Base-by-base conservation (phyloP, 495 filamentous ascomycete species). In the Penicillium macrosclerotiorum region DNA sequence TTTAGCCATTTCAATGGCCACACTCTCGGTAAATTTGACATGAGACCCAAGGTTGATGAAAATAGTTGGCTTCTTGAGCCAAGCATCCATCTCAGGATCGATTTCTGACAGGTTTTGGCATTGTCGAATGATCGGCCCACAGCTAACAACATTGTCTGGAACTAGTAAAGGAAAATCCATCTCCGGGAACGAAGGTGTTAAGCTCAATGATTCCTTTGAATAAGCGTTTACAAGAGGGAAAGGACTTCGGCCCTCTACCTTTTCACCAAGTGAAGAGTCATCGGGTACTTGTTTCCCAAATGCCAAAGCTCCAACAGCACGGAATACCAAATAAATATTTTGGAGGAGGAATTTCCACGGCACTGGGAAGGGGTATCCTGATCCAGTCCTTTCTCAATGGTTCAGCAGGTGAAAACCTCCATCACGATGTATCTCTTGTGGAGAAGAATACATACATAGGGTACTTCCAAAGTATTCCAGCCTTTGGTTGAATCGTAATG, bases 11-110 rank as follows among this genome's bases (percentile, higher is more conserved):
- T 70, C 51, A 35, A 57, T 17, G 0, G 69, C 67, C 26, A 74
- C 68, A 0, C 55, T 42, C 0, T 72, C 68, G 1, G 65, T 55
- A 3, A 48, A 60, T 39, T 68, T 68, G 8, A 68, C 52, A 40
- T 63, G 59, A 0, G 70, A 75, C 0, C 77, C 77, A 1, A 79
- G 67, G 43, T 72, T 76, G 26, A 81, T 64, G 12, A 81, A 55
- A 6, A 81, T 49, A 0, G 74, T 79, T 5, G 74, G 71, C 3
- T 62, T 55, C 3, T 59, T 47, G 12, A 81, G 61, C 77, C 77
- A 81, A 8, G 44, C 29, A 14, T 53, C 54, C 42, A 81, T 37
- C n/a, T 65, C 67, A 0, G 73, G 65, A 37, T 76, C 69, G 14
- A 56, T 43, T 14, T 68, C 56, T 37, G 63, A 42, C 0, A 73